Evolutionary conservation across 1,139 yeast species (phyloP), one percentile per base, ranked within the genome.

Genomic region (Saccharomycopsis hybrid): DNA sequence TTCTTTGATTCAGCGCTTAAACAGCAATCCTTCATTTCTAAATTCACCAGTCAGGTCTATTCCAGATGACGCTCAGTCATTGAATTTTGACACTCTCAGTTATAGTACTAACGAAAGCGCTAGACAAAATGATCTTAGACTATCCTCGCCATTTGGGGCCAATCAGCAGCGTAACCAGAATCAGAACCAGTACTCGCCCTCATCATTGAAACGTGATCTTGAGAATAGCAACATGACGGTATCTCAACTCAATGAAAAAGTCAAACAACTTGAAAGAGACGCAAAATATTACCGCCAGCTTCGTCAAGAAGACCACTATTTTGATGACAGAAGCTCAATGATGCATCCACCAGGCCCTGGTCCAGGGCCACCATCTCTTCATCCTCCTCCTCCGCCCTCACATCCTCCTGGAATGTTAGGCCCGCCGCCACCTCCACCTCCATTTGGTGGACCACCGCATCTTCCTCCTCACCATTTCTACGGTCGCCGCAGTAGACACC

Each of bases 391-490:
- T 7, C 8, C 43, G 24, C 24, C 43, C 5, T 28, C 32, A 5
- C 27, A 25, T 7, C 7, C 36, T 29, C 13, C 49, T 31, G 33
- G 33, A 5, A 5, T 9, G 8, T 31, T 31, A 7, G 33, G 33
- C 33, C 33, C 33, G 9, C 33, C 33, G 33, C 33, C 56, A 36
- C 44, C 56, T 45, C 49, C 59, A 30, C 44, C 51, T 18, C 29
- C 29, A 11, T 36, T 33, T 13, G 36, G 49, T 13, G 45, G 46
- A 13, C 50, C 44, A 3, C 53, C 48, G 24, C 46, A 42, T 7
- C 58, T 50, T 3, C 55, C 55, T 36, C 57, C 49, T 30, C 49
- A 49, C 9, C 52, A 46, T 24, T 46, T 32, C 24, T 43, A 40
- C 35, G 54, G 48, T 31, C 49, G n/a, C n/a, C n/a, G n/a, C 45